Evolutionary conservation across 75 land plant genomes (phyloP).

Genomic region (Cupressus sempervirens): DNA sequence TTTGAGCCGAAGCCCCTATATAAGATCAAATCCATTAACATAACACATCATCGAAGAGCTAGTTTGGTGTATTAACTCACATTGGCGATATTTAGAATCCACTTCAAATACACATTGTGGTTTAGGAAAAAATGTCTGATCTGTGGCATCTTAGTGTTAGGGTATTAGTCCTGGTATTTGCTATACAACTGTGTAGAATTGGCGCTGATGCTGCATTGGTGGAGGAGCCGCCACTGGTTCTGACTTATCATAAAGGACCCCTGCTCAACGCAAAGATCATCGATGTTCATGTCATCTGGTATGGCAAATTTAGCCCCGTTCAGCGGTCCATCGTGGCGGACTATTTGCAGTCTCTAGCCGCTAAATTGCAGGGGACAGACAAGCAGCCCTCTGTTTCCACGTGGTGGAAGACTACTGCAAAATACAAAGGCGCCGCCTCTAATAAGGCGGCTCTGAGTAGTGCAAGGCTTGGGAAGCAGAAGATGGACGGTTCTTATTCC

Average conservation of each 20-base stretch:
- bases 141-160: not conserved
- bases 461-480: not conserved
- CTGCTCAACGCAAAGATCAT: slow-evolving; percentile 27
- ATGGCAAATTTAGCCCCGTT: not conserved
- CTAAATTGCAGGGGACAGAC: not conserved
- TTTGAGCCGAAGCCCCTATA: no score
- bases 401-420: not conserved
- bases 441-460: not conserved
- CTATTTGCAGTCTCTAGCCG: slow-evolving; percentile 12
- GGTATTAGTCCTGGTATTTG: not conserved
- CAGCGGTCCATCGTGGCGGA: not conserved
- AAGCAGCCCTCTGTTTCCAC: not conserved
- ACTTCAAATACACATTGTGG: no score
- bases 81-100: no score
- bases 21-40: no score
- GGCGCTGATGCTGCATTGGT: slow-evolving; percentile 11
- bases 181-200: not conserved
- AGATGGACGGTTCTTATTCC: not conserved
- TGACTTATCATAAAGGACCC: slow-evolving; percentile 49
- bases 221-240: slow-evolving; percentile 18
- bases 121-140: slow-evolving; percentile 9
- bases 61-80: no score
- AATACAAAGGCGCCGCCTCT: not conserved
- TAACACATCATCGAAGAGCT: no score
- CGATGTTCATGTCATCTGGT: not conserved